These are phyloP conservation scores for Coemansia sp. DNA, from an alignment of 192 early-diverging fungal species.

Conservation along the genomic window DNA sequence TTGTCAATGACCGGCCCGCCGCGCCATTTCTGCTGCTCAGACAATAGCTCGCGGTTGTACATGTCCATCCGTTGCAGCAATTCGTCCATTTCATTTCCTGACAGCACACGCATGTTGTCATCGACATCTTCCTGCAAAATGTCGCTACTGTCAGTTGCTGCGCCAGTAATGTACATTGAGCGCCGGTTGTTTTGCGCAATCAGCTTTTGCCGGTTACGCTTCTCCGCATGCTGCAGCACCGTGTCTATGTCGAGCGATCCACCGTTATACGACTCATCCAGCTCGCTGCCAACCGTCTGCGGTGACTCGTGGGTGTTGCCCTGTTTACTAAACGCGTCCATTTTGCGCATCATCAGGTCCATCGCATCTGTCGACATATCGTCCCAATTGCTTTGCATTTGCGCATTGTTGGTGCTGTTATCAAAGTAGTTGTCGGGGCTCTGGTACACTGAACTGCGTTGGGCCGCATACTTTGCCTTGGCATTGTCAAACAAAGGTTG, in stretches of 20 bases:
- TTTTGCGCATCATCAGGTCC: slow-evolving; percentile 16
- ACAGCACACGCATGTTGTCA: slow-evolving; percentile 50
- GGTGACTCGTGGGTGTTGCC: neutral
- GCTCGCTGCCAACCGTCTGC: neutral
- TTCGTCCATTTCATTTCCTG: slow-evolving; percentile 38
- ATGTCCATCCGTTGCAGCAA: slow-evolving; percentile 45
- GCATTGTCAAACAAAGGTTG: slow-evolving; percentile 38
- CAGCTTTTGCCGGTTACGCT: slow-evolving; percentile 37
- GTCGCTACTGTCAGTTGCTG: neutral
- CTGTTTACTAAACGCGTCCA: slow-evolving; percentile 18
- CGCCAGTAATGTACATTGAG: slow-evolving; percentile 39
- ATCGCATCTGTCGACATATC: slow-evolving; percentile 9
- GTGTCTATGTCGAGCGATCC: slow-evolving; percentile 30
- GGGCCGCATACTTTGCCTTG: slow-evolving; percentile 46
- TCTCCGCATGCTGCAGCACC: slow-evolving; percentile 34
- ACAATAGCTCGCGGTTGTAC: slow-evolving; percentile 51
- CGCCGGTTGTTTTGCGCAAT: slow-evolving; percentile 53
- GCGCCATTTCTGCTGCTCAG: slow-evolving; percentile 44
- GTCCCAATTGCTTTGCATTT: slow-evolving; percentile 19
- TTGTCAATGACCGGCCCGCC: neutral
- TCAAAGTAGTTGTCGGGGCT: slow-evolving; percentile 22
- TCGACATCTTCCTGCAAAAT: slow-evolving; percentile 43
- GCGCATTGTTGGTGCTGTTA: neutral
- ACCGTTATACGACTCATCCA: neutral
- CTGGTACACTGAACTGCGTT: slow-evolving; percentile 53